These are phyloP conservation scores for Sesbania bispinosa DNA, from an alignment of 306 rosid species.

Conservation along the genomic window DNA sequence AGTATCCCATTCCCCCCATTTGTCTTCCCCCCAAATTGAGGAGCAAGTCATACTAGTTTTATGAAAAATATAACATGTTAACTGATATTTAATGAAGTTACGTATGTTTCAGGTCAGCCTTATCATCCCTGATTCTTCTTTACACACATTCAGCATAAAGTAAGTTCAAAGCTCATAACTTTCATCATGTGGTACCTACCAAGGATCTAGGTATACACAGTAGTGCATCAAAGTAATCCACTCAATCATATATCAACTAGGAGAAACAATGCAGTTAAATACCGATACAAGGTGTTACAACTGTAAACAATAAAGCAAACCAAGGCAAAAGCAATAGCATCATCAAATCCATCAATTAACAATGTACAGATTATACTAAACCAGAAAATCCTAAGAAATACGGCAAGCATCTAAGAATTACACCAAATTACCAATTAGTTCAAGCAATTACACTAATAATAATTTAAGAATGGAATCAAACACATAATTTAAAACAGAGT, in stretches of 20 bases:
- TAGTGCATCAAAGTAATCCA: conserved; percentile 3
- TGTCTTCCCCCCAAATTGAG: no score
- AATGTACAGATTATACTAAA: neutral
- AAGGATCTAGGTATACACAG: neutral
- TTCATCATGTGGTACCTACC: neutral
- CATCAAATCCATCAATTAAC: neutral
- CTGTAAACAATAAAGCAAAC: neutral
- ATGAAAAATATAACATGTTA: neutral
- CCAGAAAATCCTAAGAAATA: neutral
- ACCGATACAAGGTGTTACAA: neutral
- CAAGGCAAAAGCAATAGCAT: neutral
- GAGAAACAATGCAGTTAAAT: neutral
- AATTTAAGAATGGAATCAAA: neutral
- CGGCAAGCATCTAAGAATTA: neutral
- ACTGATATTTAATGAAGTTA: neutral
- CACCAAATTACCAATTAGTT: neutral
- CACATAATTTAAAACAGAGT: neutral
- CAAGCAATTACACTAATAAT: neutral
- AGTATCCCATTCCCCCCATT: neutral
- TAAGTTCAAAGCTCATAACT: neutral
- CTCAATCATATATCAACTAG: neutral
- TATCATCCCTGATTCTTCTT: neutral
- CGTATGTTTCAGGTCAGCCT: neutral
- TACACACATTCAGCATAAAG: neutral
- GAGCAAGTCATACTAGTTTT: neutral